Evolutionary conservation across 2,329 filamentous ascomycete species (phyloP).

Genomic region (Eurotiales sp.): DNA sequence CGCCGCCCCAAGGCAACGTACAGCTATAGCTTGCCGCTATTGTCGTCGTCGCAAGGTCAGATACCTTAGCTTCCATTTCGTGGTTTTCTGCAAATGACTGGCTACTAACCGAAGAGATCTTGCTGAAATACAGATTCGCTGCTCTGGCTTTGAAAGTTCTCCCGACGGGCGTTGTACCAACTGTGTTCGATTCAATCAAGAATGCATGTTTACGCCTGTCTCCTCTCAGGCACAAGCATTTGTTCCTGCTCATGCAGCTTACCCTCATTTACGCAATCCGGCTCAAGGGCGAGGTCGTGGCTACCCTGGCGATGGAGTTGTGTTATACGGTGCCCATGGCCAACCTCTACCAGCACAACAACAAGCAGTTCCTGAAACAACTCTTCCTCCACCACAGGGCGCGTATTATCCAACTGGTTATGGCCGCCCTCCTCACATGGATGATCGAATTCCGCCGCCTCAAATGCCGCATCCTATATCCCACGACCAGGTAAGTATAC

Average conservation of each 20-base stretch:
- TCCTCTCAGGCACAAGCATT: conserved; percentile 72
- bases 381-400: conserved; percentile 38
- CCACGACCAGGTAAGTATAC: conserved; percentile 46
- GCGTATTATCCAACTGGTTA: conserved; percentile 38
- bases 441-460: conserved; percentile 26
- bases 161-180: conserved; percentile 70
- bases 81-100: too few relatives aligned
- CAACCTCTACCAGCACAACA: conserved; percentile 46
- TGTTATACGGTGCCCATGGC: conserved; percentile 49
- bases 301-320: conserved; percentile 33
- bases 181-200: conserved; percentile 69
- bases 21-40: conserved; percentile 51
- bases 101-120: not conserved
- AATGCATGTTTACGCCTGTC: conserved; percentile 73
- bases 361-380: conserved; percentile 35
- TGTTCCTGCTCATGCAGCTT: conserved; percentile 67
- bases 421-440: conserved; percentile 25
- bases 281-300: conserved; percentile 29
- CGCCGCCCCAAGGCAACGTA: conserved; percentile 48
- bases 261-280: conserved; percentile 47
- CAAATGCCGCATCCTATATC: conserved; percentile 38
- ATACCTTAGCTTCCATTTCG: too few relatives aligned
- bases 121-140: conserved; percentile 58
- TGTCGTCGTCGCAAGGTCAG: conserved; percentile 51
- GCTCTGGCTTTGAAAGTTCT: conserved; percentile 69